These are phyloP conservation scores for Schizochytrium sp. DNA, from an alignment of 108 stramenopile genomes.

Conservation along the genomic window DNA sequence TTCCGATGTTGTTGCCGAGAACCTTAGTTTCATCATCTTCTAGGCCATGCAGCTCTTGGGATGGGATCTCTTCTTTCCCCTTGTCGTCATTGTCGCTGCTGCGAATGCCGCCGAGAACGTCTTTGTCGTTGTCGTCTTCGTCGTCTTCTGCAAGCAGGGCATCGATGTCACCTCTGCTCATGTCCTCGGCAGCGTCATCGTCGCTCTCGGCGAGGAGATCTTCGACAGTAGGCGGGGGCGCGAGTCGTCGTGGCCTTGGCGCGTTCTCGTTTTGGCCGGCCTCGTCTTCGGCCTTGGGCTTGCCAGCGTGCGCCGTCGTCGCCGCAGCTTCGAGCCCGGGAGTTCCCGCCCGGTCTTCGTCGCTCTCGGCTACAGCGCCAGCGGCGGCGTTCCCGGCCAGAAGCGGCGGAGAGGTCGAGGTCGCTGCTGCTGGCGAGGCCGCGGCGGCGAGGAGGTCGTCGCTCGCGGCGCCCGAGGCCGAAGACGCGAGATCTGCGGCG, in stretches of 20 bases:
- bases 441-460: not conserved
- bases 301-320: too few relatives aligned
- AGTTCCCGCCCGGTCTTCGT: too few relatives aligned
- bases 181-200: not conserved
- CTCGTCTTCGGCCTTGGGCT: too few relatives aligned
- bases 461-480: not conserved
- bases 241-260: not conserved
- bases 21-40: too few relatives aligned
- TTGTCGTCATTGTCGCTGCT: not conserved
- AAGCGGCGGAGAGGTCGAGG: too few relatives aligned
- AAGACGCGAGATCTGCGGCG: not conserved
- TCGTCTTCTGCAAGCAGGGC: not conserved
- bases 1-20: too few relatives aligned
- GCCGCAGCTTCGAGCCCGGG: too few relatives aligned
- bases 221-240: not conserved
- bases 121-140: not conserved
- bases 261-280: not conserved
- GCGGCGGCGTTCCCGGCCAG: too few relatives aligned
- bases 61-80: not conserved
- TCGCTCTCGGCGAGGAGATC: not conserved
- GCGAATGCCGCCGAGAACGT: not conserved
- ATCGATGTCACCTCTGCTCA: not conserved
- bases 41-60: too few relatives aligned
- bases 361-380: too few relatives aligned
- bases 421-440: not conserved